Base-by-base conservation (phyloP, 352 stramenopile species). In the Globisporangium nunn region DNA sequence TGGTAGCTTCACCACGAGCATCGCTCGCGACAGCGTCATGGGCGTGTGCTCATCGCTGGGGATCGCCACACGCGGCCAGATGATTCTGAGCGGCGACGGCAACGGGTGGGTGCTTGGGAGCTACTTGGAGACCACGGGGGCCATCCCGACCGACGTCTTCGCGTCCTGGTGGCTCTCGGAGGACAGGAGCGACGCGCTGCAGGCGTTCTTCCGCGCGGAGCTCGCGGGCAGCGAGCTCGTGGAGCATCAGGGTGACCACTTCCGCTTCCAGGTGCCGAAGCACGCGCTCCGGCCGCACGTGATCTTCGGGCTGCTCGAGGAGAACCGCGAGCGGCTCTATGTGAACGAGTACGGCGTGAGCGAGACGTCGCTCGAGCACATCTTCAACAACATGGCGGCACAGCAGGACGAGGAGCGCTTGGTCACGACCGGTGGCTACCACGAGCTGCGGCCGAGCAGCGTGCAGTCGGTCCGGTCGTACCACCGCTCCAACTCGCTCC, bases 351-450 rank as follows among this genome's bases (percentile, higher is more conserved):
- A 98, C 63, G 85, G 77, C 40, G 75, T 98, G 52, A 92, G 80
- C 48, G 87, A 96, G 56, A 91, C 86, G 31, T 95, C 88, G 29
- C 72, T 97, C 23, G 91, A 98, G 66, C 78, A 95, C 61, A 94
- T 98, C 58, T 98, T 98, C 78, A 97, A 97, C 66, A 73, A 74
- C 62, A 96, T 97, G 76, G 91, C 89, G 2, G 70, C 68, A 8
- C 67, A 93, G 50, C 84, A 96, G 67, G 71, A 75, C 39, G 72
- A 84, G 52, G 76, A 85, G 53, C 67, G 61, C 3, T 43, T 81
- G 46, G 62, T 72, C 29, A 69, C 61, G n/a, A 79, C 78, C 49
- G 67, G 64, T 15, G 63, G 55, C 54, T 80, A 81, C 59, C 53
- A 61, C 23, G 56, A 31, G 8, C 28, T 74, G 10, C 50, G 50